These are phyloP conservation scores for Metschnikowia rubicola DNA, from an alignment of 805 yeast species.

Conservation along the genomic window DNA sequence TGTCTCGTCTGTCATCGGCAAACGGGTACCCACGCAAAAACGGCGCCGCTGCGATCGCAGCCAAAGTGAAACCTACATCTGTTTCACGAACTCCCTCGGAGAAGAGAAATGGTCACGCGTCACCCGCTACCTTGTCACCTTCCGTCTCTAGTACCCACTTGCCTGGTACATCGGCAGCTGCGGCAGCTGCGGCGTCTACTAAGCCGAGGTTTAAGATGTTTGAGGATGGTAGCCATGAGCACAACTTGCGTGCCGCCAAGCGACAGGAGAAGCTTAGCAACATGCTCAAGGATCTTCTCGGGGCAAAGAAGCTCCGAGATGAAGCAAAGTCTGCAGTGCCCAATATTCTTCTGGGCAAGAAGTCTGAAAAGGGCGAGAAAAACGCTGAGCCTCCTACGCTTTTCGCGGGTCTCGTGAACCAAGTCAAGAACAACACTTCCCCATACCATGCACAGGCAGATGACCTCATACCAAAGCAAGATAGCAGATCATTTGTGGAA, in stretches of 20 bases:
- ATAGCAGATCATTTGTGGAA: slow-evolving; percentile 64
- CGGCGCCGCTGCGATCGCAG: slow-evolving; percentile 2
- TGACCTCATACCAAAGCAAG: slow-evolving; percentile 23
- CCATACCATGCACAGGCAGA: slow-evolving; percentile 23
- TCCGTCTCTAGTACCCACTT: slow-evolving; percentile 13
- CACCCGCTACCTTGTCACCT: slow-evolving; percentile 11
- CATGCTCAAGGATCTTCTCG: slow-evolving; percentile 74
- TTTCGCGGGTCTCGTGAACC: slow-evolving; percentile 63
- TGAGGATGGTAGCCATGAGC: slow-evolving; percentile 78
- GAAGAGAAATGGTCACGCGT: slow-evolving; percentile 11
- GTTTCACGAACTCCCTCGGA: slow-evolving; percentile 22
- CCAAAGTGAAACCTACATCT: slow-evolving; percentile 15
- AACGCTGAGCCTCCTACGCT: slow-evolving; percentile 59
- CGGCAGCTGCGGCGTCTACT: slow-evolving; percentile 6
- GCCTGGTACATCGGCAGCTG: slow-evolving; percentile 6
- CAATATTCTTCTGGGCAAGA: slow-evolving; percentile 40
- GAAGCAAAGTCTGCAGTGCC: slow-evolving; percentile 76
- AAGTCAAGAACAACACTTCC: slow-evolving; percentile 40
- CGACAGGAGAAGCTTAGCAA: slow-evolving; percentile 73
- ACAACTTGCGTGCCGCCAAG: slow-evolving; percentile 69
- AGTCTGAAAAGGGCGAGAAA: slow-evolving; percentile 17
- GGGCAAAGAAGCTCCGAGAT: slow-evolving; percentile 65
- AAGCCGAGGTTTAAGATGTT: slow-evolving; percentile 51
- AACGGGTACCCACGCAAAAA: slow-evolving; percentile 14
- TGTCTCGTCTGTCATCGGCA: slow-evolving; percentile 18